phyloP scores from a whole-genome alignment of 2,329 filamentous ascomycete species.

The Leptographium lundbergii region DNA sequence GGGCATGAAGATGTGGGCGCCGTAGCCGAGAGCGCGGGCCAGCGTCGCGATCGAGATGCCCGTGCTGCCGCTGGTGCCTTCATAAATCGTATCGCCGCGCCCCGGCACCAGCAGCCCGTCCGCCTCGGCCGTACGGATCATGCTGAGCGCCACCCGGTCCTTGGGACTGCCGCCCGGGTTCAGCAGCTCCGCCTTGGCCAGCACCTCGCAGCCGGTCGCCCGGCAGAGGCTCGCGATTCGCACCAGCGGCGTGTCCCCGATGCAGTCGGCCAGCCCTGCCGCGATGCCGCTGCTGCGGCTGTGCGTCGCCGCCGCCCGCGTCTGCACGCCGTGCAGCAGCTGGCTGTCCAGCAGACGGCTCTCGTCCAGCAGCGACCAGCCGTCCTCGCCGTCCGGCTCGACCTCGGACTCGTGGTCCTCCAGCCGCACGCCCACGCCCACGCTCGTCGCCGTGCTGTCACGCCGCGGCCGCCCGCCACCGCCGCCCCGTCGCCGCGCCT shows the following conservation, averaged over 20 bases:
- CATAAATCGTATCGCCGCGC: constrained; percentile 88
- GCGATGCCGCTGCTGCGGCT: constrained; percentile 31
- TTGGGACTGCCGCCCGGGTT: constrained; percentile 93
- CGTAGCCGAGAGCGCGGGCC: constrained; percentile 77
- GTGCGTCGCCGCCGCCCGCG: neutral
- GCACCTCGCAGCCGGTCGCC: constrained; percentile 76
- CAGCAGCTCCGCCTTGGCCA: constrained; percentile 91
- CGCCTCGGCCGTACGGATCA: constrained; percentile 74
- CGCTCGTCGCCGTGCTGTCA: constrained; percentile 22
- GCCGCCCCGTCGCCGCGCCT: neutral
- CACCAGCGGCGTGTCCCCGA: constrained; percentile 86
- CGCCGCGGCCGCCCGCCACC: neutral
- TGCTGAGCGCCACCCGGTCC: constrained; percentile 82
- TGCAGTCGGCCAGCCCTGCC: constrained; percentile 78
- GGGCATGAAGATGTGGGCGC: constrained; percentile 95
- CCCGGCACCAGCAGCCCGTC: constrained; percentile 62
- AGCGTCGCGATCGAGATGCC: constrained; percentile 89
- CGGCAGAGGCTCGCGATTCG: constrained; percentile 74
- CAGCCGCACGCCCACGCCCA: constrained; percentile 32
- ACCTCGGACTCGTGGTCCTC: constrained; percentile 38
- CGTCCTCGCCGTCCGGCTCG: constrained; percentile 10
- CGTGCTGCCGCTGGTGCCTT: constrained; percentile 92
- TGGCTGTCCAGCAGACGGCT: neutral
- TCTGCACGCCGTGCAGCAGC: neutral
- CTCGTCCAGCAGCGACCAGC: constrained; percentile 8